Base-by-base conservation (phyloP, 345 rosid genomes). In the Clarkia xantiana region DNA sequence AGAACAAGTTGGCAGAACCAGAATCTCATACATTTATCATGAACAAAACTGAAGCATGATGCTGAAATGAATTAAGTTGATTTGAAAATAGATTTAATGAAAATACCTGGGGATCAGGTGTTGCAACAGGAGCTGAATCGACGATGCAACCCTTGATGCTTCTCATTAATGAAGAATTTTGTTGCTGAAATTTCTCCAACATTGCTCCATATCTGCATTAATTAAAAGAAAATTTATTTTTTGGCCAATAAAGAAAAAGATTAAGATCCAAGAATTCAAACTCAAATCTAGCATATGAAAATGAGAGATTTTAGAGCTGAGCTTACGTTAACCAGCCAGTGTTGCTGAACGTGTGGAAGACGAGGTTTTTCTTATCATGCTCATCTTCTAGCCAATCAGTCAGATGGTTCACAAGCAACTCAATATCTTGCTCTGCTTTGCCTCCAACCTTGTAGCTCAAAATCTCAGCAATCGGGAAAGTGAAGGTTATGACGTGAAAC, bases 61-160 rank as follows among this genome's bases (percentile, higher is more conserved):
- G n/a, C n/a, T n/a, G n/a, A n/a, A n/a, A n/a, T n/a, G n/a, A n/a
- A n/a, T n/a, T n/a, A n/a, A n/a, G n/a, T n/a, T n/a, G n/a, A n/a
- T n/a, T n/a, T n/a, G n/a, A n/a, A n/a, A n/a, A n/a, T n/a, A n/a
- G n/a, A n/a, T n/a, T n/a, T n/a, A n/a, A n/a, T n/a, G n/a, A n/a
- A n/a, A n/a, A n/a, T 80, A 86, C 99, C 79, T 78, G 88, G 40
- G 99, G 94, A 58, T 91, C 99, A 59, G 95, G 78, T 42, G 78
- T 77, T 11, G 99, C 99, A 55, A 84, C 96, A 34, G 99, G 99
- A 45, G 96, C 99, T 59, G 99, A 91, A 71, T 91, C 99, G 17
- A 91, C 86, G 42, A 91, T 73, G 71, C 99, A 91, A 39, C 95
- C 96, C 65, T 66, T 80, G 58, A 91, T 90, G 45, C 71, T 78